Conservation (phyloP, 2,329 filamentous ascomycete species). For the Stemphylium vesicarium region DNA sequence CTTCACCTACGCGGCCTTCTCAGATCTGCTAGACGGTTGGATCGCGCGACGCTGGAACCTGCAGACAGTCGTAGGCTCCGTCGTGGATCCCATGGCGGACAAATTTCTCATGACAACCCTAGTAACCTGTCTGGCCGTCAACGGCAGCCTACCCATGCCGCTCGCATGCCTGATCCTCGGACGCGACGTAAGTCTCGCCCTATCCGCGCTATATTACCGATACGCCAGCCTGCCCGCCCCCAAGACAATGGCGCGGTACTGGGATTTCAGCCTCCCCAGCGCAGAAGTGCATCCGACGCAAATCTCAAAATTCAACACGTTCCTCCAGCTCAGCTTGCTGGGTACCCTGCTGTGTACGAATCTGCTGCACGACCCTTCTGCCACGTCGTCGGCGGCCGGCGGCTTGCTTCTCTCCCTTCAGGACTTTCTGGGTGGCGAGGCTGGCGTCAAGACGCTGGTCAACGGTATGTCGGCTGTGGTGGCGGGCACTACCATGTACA, state of each 20-base stretch:
- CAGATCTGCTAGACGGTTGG: slow-evolving; percentile 91
- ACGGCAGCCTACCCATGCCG: slow-evolving; percentile 84
- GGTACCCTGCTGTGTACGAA: slow-evolving; percentile 83
- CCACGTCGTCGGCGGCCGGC: slow-evolving; percentile 58
- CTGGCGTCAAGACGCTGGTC: slow-evolving; percentile 46
- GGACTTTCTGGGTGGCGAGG: slow-evolving; percentile 36
- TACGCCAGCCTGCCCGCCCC: slow-evolving; percentile 93
- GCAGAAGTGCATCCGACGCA: slow-evolving; percentile 83
- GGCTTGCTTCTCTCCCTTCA: slow-evolving; percentile 33
- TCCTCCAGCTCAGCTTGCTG: slow-evolving; percentile 85
- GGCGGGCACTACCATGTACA: slow-evolving; percentile 89
- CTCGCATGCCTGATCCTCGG: slow-evolving; percentile 89
- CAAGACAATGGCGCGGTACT: slow-evolving; percentile 91
- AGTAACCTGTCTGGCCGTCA: slow-evolving; percentile 82
- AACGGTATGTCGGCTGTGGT: slow-evolving; percentile 73
- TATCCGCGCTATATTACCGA: slow-evolving; percentile 92
- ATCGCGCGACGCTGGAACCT: slow-evolving; percentile 87
- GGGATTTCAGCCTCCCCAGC: slow-evolving; percentile 93
- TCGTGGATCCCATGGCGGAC: slow-evolving; percentile 91
- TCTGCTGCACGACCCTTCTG: slow-evolving; percentile 64
- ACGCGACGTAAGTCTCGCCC: slow-evolving; percentile 79
- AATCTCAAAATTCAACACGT: slow-evolving; percentile 90
- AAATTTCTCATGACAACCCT: slow-evolving; percentile 94
- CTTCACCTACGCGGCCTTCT: slow-evolving; percentile 91
- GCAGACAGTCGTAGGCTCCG: slow-evolving; percentile 90